Base-by-base conservation (phyloP, 2,329 filamentous ascomycete species). In the Diaporthe destruens region DNA sequence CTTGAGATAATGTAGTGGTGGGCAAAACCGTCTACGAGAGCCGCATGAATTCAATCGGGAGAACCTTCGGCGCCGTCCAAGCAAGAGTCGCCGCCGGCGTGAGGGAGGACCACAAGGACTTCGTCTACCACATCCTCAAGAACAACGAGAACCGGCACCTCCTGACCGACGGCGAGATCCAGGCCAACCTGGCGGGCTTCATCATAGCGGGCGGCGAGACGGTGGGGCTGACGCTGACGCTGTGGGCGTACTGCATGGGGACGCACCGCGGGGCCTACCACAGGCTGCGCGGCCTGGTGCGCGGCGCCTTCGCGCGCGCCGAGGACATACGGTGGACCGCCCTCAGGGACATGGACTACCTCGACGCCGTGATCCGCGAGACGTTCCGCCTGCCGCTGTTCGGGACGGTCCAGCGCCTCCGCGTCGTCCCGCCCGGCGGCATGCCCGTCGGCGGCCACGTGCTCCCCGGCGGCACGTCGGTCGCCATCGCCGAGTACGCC, bases 161-260 rank as follows among this genome's bases (percentile, higher is more conserved):
- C 4, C 2, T 66, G 3, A 39, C 47, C n/a, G 61, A 66, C 8
- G 61, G 16, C 4, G 61, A 66, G 47, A 39, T 66, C 8, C 47
- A 16, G 7, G n/a, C 25, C 4, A 66, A 66, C 25, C 61, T 66
- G 1, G n/a, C 61, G 1, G 61, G 61, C 47, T 66, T 66, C 47
- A 66, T 66, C 8, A 32, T 66, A 11, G 61, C 61, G 2, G 61
- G 61, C 0, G 61, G 61, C 8, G 61, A 66, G 32, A 66, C 61
- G 0, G 61, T 66, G n/a, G 61, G 61, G 6, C 61, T 66, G 3
- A 66, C 61, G 18, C 32, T 66, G 14, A 36, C 34, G 4, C 5
- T 66, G n/a, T 66, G 61, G 61, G 14, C 61, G 6, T 66, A 66
- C 47, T 66, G 47, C 61, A 66, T 66, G 61, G 61, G 61, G n/a